A percentile compares a stretch with the other conserved stretches of the same genome.
These are phyloP conservation scores for Stentor coeruleus DNA, from an alignment of 73 alveolate genomes.

Conservation along the genomic window DNA sequence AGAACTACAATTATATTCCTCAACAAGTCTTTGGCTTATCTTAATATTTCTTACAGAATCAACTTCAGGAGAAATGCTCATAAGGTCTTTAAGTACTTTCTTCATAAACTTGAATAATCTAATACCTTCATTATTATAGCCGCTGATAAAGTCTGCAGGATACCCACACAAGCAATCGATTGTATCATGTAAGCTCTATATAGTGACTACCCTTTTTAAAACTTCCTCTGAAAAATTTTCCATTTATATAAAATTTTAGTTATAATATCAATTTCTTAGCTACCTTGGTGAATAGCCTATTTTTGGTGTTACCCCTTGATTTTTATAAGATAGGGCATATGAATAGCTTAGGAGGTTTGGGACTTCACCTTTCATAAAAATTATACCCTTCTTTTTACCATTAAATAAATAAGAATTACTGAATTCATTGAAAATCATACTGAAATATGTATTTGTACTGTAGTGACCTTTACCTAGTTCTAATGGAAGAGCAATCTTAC, in stretches of 20 bases:
- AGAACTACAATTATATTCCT: neutral
- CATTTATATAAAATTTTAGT: neutral
- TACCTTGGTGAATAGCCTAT: too few species aligned
- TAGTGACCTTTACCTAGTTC: neutral
- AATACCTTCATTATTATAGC: neutral
- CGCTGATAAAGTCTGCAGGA: constrained; percentile 11
- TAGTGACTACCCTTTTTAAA: neutral
- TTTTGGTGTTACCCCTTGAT: neutral
- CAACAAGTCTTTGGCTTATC: neutral
- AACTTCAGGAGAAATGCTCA: neutral
- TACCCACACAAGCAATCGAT: neutral
- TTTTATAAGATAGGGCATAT: neutral
- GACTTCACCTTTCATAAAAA: neutral
- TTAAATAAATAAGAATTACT: too few species aligned
- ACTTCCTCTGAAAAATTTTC: neutral
- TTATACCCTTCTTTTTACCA: neutral
- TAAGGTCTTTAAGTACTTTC: neutral
- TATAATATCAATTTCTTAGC: too few species aligned
- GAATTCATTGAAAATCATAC: neutral
- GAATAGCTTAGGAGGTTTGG: neutral
- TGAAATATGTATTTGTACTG: too few species aligned
- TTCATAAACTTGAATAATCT: neutral
- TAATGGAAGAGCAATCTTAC: neutral
- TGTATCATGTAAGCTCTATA: neutral
- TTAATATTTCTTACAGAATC: neutral